Percentiles rank a stretch among this genome's conserved stretches.
phyloP scores from a whole-genome alignment of 1,284 basidiomycete genomes.

The Cryptococcus depauperatus region DNA sequence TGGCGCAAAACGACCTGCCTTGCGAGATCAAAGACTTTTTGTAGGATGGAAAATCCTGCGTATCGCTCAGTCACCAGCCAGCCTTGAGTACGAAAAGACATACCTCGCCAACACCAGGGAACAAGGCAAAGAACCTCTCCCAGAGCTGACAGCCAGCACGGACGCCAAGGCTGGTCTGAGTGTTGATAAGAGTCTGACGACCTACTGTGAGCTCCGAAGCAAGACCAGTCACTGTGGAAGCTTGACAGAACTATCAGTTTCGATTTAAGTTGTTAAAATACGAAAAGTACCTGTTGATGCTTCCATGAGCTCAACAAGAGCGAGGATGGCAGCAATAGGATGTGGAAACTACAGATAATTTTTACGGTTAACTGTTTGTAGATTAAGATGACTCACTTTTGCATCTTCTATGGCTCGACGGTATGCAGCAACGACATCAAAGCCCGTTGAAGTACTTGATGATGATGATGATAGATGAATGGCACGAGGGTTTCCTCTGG shows the following conservation, averaged over 20 bases:
- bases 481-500: slow-evolving; percentile 2
- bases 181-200: slow-evolving; percentile 33
- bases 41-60: slow-evolving; percentile 39
- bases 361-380: neutral
- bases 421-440: slow-evolving; percentile 42
- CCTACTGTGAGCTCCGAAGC: slow-evolving; percentile 36
- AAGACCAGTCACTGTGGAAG: slow-evolving; percentile 41
- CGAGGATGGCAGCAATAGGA: slow-evolving; percentile 46
- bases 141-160: slow-evolving; percentile 44
- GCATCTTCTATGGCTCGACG: slow-evolving; percentile 35
- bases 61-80: neutral
- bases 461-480: neutral
- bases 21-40: slow-evolving; percentile 39
- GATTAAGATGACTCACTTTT: slow-evolving; percentile 26
- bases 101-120: slow-evolving; percentile 30
- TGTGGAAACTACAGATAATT: slow-evolving; percentile 30
- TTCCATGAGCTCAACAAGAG: slow-evolving; percentile 44
- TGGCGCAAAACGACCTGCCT: slow-evolving; percentile 41
- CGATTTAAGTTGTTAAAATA: neutral
- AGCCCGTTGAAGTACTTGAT: slow-evolving; percentile 12
- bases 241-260: slow-evolving; percentile 12
- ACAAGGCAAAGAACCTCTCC: slow-evolving; percentile 41
- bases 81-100: slow-evolving; percentile 5
- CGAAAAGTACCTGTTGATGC: slow-evolving; percentile 34
- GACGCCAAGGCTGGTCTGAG: slow-evolving; percentile 41